phyloP scores from a whole-genome alignment of 2,329 filamentous ascomycete species.

The Onygenales sp. region DNA sequence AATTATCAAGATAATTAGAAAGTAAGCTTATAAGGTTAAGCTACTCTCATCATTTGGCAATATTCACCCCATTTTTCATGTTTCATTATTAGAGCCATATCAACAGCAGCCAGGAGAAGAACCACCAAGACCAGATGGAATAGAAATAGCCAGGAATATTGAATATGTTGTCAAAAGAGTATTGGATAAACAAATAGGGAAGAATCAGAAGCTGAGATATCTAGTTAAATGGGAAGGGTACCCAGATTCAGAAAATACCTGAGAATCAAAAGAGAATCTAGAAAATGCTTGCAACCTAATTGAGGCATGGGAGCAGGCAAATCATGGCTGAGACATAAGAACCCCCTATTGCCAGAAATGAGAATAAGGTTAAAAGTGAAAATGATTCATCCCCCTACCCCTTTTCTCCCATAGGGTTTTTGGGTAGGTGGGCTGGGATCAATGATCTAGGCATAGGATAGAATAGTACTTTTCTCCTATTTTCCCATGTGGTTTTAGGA shows the following conservation, averaged over 20 bases:
- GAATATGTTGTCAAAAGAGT: background rate
- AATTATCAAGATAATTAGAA: background rate
- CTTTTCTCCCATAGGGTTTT: too few relatives aligned
- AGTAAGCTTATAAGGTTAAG: background rate
- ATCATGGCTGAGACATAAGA: too few relatives aligned
- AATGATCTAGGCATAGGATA: too few relatives aligned
- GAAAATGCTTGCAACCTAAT: background rate
- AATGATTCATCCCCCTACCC: too few relatives aligned
- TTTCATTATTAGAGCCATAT: background rate
- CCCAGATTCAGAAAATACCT: background rate
- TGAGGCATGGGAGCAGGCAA: too few relatives aligned
- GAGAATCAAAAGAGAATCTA: background rate
- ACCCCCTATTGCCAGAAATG: too few relatives aligned
- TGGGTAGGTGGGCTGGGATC: too few relatives aligned
- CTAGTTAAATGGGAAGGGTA: background rate
- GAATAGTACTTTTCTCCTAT: too few relatives aligned
- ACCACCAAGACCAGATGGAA: rapidly evolving
- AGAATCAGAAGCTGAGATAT: background rate
- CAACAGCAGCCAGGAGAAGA: background rate
- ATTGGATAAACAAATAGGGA: background rate
- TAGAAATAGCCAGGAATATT: background rate
- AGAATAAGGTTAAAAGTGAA: too few relatives aligned
- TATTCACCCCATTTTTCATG: conserved; percentile 2
- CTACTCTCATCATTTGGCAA: background rate
- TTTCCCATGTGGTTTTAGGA: too few relatives aligned